phyloP scores from a whole-genome alignment of 352 stramenopile species.

The Sclerospora graminicola region DNA sequence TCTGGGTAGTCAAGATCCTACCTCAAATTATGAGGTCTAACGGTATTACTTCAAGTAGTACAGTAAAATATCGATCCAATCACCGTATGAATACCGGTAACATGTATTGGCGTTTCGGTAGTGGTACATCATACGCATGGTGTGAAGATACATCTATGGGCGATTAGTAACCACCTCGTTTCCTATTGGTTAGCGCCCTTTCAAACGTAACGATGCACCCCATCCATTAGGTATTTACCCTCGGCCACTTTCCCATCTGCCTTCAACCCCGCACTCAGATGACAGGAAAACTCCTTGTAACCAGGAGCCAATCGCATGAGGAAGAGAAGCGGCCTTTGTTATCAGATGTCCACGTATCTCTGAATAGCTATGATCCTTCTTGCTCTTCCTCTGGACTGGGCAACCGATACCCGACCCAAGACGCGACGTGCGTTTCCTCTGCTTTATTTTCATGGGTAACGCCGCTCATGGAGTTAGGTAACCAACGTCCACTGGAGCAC shows the following conservation, averaged over 20 bases:
- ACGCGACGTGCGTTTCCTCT: slow-evolving; percentile 35
- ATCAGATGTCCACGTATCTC: slow-evolving; percentile 14
- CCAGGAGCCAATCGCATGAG: slow-evolving; percentile 3
- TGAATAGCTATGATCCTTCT: slow-evolving; percentile 4
- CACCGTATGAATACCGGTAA: too few relatives aligned
- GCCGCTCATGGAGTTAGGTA: slow-evolving; percentile 64
- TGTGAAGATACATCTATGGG: too few relatives aligned
- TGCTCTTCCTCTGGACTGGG: slow-evolving; percentile 20
- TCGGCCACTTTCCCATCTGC: slow-evolving; percentile 6
- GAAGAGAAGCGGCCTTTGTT: slow-evolving; percentile 23
- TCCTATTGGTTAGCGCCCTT: too few relatives aligned
- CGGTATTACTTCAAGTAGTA: too few relatives aligned
- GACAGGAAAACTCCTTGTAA: slow-evolving; percentile 19
- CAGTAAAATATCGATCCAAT: too few relatives aligned
- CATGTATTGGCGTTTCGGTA: too few relatives aligned
- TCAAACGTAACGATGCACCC: too few relatives aligned
- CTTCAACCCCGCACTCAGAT: slow-evolving; percentile 8
- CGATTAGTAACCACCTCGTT: too few relatives aligned
- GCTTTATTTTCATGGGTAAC: slow-evolving; percentile 74
- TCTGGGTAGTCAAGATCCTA: too few relatives aligned
- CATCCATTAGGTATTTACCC: too few relatives aligned
- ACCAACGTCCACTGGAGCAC: slow-evolving; percentile 46
- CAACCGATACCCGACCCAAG: slow-evolving; percentile 43
- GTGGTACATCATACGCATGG: too few relatives aligned
- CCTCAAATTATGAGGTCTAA: too few relatives aligned